Base-by-base conservation (phyloP, 495 filamentous ascomycete genomes). In the Neurospora pannonica region DNA sequence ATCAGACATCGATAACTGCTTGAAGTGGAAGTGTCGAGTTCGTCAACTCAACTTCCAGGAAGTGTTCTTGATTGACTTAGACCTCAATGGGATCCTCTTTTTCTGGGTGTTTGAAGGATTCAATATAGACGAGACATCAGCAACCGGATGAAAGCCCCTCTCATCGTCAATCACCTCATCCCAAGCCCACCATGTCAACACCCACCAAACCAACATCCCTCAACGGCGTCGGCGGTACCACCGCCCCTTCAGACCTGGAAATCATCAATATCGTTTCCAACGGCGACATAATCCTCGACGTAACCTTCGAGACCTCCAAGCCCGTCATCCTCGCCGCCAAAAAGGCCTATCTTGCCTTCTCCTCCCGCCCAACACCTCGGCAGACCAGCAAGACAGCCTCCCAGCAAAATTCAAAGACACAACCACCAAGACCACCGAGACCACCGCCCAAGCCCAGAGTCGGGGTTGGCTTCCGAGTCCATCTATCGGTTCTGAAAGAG, bases 221-320 rank as follows among this genome's bases (percentile, higher is more conserved):
- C 54, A 67, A 67, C 28, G 24, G 28, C 24, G 5, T 28, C 8
- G 21, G 10, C 11, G 0, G 11, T 13, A 19, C 6, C 54, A 17
- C 11, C 48, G 24, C 5, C 48, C 24, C 48, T 15, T 15, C 48
- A 1, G 72, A 21, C 2, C 75, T 80, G 24, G 76, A 81, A 38
- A 74, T 87, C 34, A 74, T 86, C 40, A 78, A 80, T 31, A 86
- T 91, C 46, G 85, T 81, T 6, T 74, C 83, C 11, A 79, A 85
- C 54, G 89, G 89, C 7, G 88, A 91, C 76, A 70, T 90, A 7
- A 72, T 91, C 1, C 83, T 90, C 3, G 84, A 88, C 71, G 85
- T 89, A 5, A 82, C 80, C 4, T 89, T 89, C 72, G 84, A 87
- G 70, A 88, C 84, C 4, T 87, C 85, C 2, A 84, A 77, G 24